Conservation (phyloP, 345 rosid genomes). For the Firmiana major region DNA sequence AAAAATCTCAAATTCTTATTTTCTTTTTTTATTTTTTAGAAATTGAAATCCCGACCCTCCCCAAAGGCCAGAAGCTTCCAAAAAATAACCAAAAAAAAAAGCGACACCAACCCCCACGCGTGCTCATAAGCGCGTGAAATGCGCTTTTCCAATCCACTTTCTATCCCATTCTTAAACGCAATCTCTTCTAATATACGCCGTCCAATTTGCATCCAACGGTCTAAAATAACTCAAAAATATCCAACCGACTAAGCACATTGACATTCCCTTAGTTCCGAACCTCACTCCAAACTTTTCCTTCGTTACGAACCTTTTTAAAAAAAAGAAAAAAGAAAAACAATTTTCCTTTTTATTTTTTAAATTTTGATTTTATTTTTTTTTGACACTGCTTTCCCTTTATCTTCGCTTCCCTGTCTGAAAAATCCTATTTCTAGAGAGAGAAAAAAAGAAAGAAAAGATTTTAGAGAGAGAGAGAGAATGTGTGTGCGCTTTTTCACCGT, state of each 20-base stretch:
- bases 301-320: constrained; percentile 11
- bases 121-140: constrained; percentile 41
- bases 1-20: background rate
- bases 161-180: constrained; percentile 16
- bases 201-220: constrained; percentile 20
- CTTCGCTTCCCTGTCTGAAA: constrained; percentile 34
- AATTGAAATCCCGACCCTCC: background rate
- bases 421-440: constrained; percentile 16
- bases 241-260: background rate
- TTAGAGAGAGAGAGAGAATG: constrained; percentile 16
- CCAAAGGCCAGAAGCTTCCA: background rate
- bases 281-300: constrained; percentile 30
- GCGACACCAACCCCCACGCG: constrained; percentile 21
- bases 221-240: background rate
- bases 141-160: constrained; percentile 17
- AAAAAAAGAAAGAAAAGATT: background rate
- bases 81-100: background rate
- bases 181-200: constrained; percentile 19
- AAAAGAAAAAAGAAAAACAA: background rate
- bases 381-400: constrained; percentile 29
- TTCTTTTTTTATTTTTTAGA: too few relatives aligned
- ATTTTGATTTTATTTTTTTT: constrained; percentile 12
- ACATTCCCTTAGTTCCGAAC: constrained; percentile 9
- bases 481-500: background rate
- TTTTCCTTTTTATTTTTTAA: background rate